Base-by-base conservation (phyloP, 352 stramenopile species). In the Phytophthora kernoviae region DNA sequence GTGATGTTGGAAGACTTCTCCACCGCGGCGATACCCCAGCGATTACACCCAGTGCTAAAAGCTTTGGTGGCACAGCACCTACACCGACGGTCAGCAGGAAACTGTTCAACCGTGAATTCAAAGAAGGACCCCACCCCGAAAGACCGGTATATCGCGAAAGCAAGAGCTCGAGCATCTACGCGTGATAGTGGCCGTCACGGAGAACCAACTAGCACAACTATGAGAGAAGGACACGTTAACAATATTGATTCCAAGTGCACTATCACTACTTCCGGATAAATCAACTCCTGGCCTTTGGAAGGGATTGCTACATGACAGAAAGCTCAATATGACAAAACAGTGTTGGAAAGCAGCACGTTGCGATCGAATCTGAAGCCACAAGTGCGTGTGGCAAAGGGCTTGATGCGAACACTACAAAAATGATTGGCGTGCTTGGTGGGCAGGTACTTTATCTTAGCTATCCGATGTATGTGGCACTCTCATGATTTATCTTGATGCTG, bases 321-420 rank as follows among this genome's bases (percentile, higher is more conserved):
- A 2, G 47, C 44, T 12, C 37, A 55, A 27, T 49, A 49, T 15
- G 43, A 59, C 3, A 33, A 40, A 5, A 39, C 40, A 18, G 33
- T 58, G 18, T n/a, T n/a, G n/a, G 42, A 33, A 0, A 49, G 62
- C 44, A 73, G 70, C 49, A 33, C 42, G 20, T 43, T 43, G 39
- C 53, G 43, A 4, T 17, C 18, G 1, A 27, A 50, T 30, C 46
- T 68, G 12, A 50, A 66, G 11, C 22, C 39, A 14, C 66, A 72
- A 40, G 42, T 72, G 8, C 52, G 36, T 15, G 42, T 72, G 33
- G 66, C 66, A 4, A 59, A 57, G 14, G 65, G 53, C 17, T 49
- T 75, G 26, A 49, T 72, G 53, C 54, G 58, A 42, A 56, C 68
- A 40, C 43, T 75, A 5, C 48, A 39, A 15, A 68, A 68, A 26